A percentile compares a stretch with the other conserved stretches of the same genome.
Evolutionary conservation across 1,284 basidiomycete genomes (phyloP).

Genomic region (Pulveroboletus sp.): DNA sequence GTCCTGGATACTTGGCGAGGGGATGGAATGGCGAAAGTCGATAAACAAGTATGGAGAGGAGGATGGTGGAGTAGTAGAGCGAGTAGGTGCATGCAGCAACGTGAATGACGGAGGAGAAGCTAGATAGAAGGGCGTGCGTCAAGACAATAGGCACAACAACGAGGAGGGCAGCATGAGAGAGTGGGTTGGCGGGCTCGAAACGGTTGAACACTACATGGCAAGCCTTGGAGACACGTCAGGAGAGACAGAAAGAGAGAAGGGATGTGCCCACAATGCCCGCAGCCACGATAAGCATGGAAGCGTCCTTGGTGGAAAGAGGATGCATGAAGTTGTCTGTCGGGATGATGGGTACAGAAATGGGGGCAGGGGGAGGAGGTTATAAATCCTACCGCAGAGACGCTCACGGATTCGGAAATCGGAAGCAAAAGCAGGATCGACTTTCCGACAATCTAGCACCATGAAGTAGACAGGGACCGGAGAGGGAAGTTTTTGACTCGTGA

Average conservation of each 20-base stretch:
- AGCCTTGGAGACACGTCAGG: slow-evolving; percentile 26
- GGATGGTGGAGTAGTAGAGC: slow-evolving; percentile 34
- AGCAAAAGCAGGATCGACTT: slow-evolving; percentile 37
- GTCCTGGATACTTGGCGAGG: slow-evolving; percentile 37
- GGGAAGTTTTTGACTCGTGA: slow-evolving; percentile 30
- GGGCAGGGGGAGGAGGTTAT: slow-evolving; percentile 23
- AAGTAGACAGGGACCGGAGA: slow-evolving; percentile 28
- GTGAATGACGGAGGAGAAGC: slow-evolving; percentile 16
- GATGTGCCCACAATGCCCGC: slow-evolving; percentile 28
- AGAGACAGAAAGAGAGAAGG: not conserved
- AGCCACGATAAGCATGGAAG: slow-evolving; percentile 21
- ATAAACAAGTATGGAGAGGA: slow-evolving; percentile 34
- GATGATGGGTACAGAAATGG: slow-evolving; percentile 25
- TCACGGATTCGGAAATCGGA: slow-evolving; percentile 37
- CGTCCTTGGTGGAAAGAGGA: slow-evolving; percentile 21
- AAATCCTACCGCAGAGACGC: slow-evolving; percentile 29
- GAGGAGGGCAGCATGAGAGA: slow-evolving; percentile 31
- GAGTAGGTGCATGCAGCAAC: slow-evolving; percentile 22
- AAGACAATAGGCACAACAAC: slow-evolving; percentile 25
- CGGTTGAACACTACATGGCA: slow-evolving; percentile 38
- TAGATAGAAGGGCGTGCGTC: slow-evolving; percentile 10
- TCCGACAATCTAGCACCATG: slow-evolving; percentile 38
- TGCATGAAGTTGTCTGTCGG: slow-evolving; percentile 23
- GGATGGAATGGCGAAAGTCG: slow-evolving; percentile 41
- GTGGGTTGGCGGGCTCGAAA: slow-evolving; percentile 32